phyloP scores from a whole-genome alignment of 345 rosid genomes.

The Syzygium jambos region DNA sequence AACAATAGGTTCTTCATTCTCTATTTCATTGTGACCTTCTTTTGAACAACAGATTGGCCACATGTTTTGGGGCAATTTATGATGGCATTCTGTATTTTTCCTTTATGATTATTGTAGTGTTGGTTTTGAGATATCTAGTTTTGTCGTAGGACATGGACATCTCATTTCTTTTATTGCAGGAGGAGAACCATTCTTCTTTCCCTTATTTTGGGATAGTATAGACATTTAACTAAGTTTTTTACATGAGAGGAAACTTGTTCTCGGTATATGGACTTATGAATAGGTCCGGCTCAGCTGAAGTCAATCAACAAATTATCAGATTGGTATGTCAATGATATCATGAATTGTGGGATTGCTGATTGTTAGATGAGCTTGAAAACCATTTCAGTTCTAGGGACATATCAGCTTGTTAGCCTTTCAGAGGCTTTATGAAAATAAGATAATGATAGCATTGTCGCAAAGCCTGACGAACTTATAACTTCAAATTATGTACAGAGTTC shows the following conservation, averaged over 20 bases:
- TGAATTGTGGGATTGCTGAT: neutral
- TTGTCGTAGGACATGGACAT: neutral
- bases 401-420: neutral
- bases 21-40: neutral
- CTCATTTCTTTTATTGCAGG: neutral
- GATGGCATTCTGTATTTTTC: neutral
- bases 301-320: neutral
- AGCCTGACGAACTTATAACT: neutral
- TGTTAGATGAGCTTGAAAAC: neutral
- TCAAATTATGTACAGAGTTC: neutral
- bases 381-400: neutral
- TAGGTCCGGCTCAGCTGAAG: neutral
- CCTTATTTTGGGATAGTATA: neutral
- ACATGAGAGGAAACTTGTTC: neutral
- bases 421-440: neutral
- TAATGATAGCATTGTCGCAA: neutral
- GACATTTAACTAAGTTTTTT: neutral
- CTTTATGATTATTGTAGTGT: neutral
- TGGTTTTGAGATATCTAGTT: neutral
- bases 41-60: neutral
- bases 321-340: neutral
- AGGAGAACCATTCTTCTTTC: neutral
- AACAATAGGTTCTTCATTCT: slow-evolving; percentile 1
- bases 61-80: neutral
- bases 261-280: neutral